Base-by-base conservation (phyloP, 2,329 filamentous ascomycete genomes). In the Elsinoe necatrix region DNA sequence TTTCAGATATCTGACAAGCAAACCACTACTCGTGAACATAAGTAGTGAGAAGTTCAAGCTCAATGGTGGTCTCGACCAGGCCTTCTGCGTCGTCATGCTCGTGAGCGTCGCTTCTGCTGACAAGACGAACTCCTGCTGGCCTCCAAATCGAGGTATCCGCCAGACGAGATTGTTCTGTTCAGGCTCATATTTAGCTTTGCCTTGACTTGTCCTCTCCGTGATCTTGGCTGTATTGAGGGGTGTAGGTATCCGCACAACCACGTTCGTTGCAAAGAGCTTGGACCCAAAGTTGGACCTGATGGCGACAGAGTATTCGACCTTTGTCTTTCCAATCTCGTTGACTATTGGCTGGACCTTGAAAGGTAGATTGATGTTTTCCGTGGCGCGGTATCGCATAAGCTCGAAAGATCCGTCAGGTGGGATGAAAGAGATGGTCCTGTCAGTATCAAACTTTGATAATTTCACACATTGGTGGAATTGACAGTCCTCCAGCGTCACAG, bases 301-400 rank as follows among this genome's bases (percentile, higher is more conserved):
- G 55, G 90, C 90, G 66, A 98, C 95, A 75, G 89, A 95, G 77
- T 97, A 98, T 73, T 98, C 93, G 59, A 98, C 93, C 73, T 96
- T 97, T 41, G 89, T 93, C 68, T 93, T 95, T 62, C 93, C 92
- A 59, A 97, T 82, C 73, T 98, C 93, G 69, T 95, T 95, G 67
- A 98, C 93, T 63, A 98, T 98, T 63, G 92, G 92, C 69, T 98
- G 93, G 8, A 98, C 90, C 71, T 96, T 97, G 81, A 98, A 98
- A 0, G 93, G 95, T 14, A 98, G 78, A 69, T 98, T 98, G 69
- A 98, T 92, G 68, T 98, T 98, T 71, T 98, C 93, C 21, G 92
- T 97, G 9, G 93, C 91, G 54, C 95, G 89, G 73, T 98, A 98
- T 48, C 91, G 86, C 93, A 98, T 98, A 61, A 98, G 80, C 75